Base-by-base conservation (phyloP, 805 yeast genomes). In the Priceomyces melissophilus region DNA sequence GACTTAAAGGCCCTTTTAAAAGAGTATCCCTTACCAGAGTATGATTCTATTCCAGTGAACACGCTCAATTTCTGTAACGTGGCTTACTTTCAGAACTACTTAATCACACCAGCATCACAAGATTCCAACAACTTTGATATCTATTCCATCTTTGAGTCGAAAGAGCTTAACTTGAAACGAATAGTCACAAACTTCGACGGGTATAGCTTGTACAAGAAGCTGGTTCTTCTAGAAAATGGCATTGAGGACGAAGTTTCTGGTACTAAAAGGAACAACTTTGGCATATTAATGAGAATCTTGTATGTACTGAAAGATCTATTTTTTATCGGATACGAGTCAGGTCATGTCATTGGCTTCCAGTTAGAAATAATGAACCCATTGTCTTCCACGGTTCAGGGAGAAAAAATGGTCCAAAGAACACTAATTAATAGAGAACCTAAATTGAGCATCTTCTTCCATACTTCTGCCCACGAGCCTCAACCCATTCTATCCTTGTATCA, bases 241-340 rank as follows among this genome's bases (percentile, higher is more conserved):
- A 47, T 41, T 31, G 45, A 34, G 2, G 32, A 15, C 35, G 49
- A 41, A 12, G 46, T 43, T 4, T 23, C 31, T 11, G 10, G 12
- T 3, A 33, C 15, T 12, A 49, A 50, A 40, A 28, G 78, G 71
- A 56, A 59, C 14, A 65, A 65, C 11, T 69, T 76, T 27, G 95
- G 95, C 1, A 82, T 85, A 31, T 74, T 84, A 10, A 84, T 87
- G 88, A 73, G 69, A 35, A 49, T 83, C 2, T 44, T 53, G 1
- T 73, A 78, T 59, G 50, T 73, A 1, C 51, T 50, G 9, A 48
- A 53, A 2, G 26, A 41, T 6, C 41, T 58, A 1, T 52, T 79
- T 12, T 58, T 60, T 12, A 65, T 82, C 4, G 96, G 95, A 1
- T 87, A 75, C 53, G 96, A 87, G 55, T 81, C 85, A 12, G 95